A percentile compares a stretch with the other conserved stretches of the same genome.
Evolutionary conservation across 139 green algal species (phyloP).

Genomic region (Zygnema circumcarinatum): DNA sequence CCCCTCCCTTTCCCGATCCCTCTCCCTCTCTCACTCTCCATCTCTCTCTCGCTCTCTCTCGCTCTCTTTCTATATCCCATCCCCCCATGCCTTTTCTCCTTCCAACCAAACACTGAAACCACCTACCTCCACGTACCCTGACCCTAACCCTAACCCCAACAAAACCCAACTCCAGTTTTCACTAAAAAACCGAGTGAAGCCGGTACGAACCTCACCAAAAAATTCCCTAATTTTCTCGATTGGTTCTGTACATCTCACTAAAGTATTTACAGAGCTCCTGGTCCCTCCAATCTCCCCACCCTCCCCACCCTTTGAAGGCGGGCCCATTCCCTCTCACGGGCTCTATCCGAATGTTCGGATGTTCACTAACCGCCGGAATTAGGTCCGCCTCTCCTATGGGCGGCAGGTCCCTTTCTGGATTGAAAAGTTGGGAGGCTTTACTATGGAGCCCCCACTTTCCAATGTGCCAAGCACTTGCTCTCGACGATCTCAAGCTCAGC

Average conservation of each 20-base stretch:
- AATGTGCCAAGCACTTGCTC: conserved; percentile 38
- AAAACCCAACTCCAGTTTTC: background rate
- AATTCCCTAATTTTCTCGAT: background rate
- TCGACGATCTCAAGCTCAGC: background rate
- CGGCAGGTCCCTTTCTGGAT: background rate
- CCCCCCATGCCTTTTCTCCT: background rate
- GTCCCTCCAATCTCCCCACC: conserved; percentile 50
- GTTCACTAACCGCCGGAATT: background rate
- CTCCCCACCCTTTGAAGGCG: conserved; percentile 38
- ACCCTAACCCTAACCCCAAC: background rate
- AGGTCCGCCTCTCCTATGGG: conserved; percentile 14
- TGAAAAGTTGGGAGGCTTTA: background rate
- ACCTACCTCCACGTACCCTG: background rate
- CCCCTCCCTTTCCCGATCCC: background rate
- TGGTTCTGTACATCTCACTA: conserved; percentile 18
- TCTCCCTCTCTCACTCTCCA: background rate
- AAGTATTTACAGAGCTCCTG: conserved; percentile 44
- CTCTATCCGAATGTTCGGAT: background rate
- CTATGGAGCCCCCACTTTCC: conserved; percentile 43
- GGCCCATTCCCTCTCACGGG: background rate
- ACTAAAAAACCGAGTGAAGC: no score
- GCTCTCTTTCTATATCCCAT: background rate
- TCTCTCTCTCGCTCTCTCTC: background rate
- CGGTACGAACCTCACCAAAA: background rate
- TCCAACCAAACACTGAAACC: background rate